Evolutionary conservation across 2,329 filamentous ascomycete genomes (phyloP).

Genomic region (Rasamsonia emersonii): DNA sequence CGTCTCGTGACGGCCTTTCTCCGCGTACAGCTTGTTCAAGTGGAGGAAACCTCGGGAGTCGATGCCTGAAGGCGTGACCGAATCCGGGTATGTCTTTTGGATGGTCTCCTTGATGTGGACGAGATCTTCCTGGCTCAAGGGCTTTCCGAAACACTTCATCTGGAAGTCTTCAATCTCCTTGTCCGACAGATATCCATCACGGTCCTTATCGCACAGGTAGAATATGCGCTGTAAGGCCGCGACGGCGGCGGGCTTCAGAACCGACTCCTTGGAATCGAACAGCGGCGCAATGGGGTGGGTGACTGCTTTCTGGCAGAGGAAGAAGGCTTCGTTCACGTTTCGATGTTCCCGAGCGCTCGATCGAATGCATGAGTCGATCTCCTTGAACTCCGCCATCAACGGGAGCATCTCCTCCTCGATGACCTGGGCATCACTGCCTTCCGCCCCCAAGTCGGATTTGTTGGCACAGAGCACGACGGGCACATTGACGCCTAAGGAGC

Average conservation of each 20-base stretch:
- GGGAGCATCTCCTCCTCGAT: slow-evolving; percentile 97
- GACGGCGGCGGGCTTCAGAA: slow-evolving; percentile 79
- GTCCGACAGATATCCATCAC: slow-evolving; percentile 86
- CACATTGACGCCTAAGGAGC: slow-evolving; percentile 95
- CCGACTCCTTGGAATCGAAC: slow-evolving; percentile 88
- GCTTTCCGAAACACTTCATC: slow-evolving; percentile 82
- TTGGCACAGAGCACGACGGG: slow-evolving; percentile 95
- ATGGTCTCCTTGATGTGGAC: slow-evolving; percentile 87
- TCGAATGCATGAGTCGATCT: slow-evolving; percentile 95
- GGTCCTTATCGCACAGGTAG: slow-evolving; percentile 92
- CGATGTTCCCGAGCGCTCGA: slow-evolving; percentile 85
- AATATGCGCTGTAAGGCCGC: slow-evolving; percentile 84
- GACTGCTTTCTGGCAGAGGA: slow-evolving; percentile 95
- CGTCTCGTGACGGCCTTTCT: slow-evolving; percentile 95
- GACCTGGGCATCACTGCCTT: slow-evolving; percentile 70
- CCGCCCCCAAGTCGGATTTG: slow-evolving; percentile 79
- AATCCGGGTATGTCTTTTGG: slow-evolving; percentile 55
- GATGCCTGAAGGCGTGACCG: slow-evolving; percentile 62
- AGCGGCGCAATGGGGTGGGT: slow-evolving; percentile 93
- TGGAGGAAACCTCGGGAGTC: slow-evolving; percentile 76
- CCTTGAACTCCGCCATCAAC: slow-evolving; percentile 96
- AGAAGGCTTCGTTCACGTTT: slow-evolving; percentile 95
- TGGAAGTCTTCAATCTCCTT: slow-evolving; percentile 88
- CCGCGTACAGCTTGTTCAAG: slow-evolving; percentile 90
- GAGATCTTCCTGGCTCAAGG: slow-evolving; percentile 70